Conservation (phyloP, 805 yeast genomes). For the Candida anglica region DNA sequence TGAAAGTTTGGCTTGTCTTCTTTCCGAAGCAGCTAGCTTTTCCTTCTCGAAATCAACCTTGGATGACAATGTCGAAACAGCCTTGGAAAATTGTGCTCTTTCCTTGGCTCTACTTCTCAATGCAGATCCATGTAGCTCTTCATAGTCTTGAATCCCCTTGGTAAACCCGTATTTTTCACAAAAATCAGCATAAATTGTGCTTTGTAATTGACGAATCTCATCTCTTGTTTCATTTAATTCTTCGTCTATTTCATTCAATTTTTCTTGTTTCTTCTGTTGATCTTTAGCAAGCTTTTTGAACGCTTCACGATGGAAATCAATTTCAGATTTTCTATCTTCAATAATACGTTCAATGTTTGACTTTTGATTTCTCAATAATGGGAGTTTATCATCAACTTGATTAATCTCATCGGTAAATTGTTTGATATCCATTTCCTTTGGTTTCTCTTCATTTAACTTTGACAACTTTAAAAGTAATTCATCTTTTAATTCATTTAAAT, state of each 20-base stretch:
- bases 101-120: slow-evolving; percentile 56
- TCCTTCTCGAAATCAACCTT: slow-evolving; percentile 64
- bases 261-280: slow-evolving; percentile 14
- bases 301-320: slow-evolving; percentile 41
- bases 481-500: slow-evolving; percentile 49
- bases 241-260: slow-evolving; percentile 11
- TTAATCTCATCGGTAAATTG: slow-evolving; percentile 47
- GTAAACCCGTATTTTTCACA: slow-evolving; percentile 52
- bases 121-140: slow-evolving; percentile 58
- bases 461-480: slow-evolving; percentile 48
- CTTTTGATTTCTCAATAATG: slow-evolving; percentile 41
- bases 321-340: slow-evolving; percentile 46
- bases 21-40: slow-evolving; percentile 47
- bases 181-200: slow-evolving; percentile 47
- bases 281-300: slow-evolving; percentile 14
- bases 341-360: slow-evolving; percentile 41
- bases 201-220: slow-evolving; percentile 31
- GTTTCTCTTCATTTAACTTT: slow-evolving; percentile 43
- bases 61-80: slow-evolving; percentile 55
- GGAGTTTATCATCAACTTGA: slow-evolving; percentile 36
- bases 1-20: slow-evolving; percentile 43
- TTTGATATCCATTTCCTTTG: slow-evolving; percentile 55
- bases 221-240: slow-evolving; percentile 17
- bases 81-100: slow-evolving; percentile 56
- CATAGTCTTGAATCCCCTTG: slow-evolving; percentile 61